phyloP scores from a whole-genome alignment of 345 rosid species.

The Capsella bursapastoris region DNA sequence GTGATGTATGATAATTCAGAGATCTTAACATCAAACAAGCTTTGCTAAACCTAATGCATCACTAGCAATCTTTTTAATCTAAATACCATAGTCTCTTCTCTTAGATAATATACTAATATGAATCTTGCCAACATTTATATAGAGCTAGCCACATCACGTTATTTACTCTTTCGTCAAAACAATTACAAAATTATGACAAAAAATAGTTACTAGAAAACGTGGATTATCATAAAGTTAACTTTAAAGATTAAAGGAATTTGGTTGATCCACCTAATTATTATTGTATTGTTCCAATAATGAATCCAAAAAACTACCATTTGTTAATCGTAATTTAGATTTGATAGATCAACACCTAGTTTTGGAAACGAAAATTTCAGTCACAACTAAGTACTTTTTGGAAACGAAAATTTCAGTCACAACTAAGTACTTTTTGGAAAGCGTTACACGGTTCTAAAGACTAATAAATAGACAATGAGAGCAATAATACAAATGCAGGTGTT shows the following conservation, averaged over 20 bases:
- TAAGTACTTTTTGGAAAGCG: not conserved
- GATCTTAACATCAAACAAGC: not conserved
- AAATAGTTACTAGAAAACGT: not conserved
- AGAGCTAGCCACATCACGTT: not conserved
- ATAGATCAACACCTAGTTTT: not conserved
- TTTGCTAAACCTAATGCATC: constrained; percentile 24
- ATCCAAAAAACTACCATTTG: not conserved
- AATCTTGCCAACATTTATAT: not conserved
- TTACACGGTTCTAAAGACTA: constrained; percentile 18
- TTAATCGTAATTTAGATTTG: not conserved
- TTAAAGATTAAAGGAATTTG: not conserved
- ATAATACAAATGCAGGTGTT: constrained; percentile 32
- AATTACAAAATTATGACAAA: not conserved
- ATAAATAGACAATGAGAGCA: constrained; percentile 1
- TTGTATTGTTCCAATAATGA: not conserved
- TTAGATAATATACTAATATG: not conserved
- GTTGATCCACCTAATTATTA: not conserved
- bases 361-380: not conserved
- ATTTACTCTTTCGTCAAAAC: not conserved
- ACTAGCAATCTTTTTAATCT: not conserved
- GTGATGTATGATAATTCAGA: constrained; percentile 17
- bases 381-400: not conserved
- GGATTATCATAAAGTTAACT: not conserved
- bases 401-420: not conserved
- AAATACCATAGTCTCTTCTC: not conserved